Evolutionary conservation across 2,329 filamentous ascomycete genomes (phyloP).

Genomic region (Trichothecium sympodiale): DNA sequence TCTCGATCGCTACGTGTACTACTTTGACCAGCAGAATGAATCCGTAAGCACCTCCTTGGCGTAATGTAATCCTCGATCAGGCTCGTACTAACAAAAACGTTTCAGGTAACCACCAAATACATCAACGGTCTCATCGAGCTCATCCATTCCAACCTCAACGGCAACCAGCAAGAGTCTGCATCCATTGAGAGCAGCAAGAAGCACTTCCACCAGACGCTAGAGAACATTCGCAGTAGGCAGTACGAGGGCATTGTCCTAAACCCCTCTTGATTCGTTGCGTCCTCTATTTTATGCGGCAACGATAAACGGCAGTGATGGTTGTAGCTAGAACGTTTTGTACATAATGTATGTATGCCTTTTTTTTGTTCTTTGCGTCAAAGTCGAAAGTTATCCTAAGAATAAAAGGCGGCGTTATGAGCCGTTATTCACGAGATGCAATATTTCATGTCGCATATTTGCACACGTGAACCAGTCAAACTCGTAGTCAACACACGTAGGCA

Average conservation of each 20-base stretch:
- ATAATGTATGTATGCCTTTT: too few species aligned
- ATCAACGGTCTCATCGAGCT: slow-evolving; percentile 96
- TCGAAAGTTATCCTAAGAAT: background rate
- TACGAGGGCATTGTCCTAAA: slow-evolving; percentile 84
- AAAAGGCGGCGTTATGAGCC: too few species aligned
- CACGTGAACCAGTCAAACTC: too few species aligned
- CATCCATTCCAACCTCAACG: slow-evolving; percentile 90
- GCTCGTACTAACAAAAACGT: slow-evolving; percentile 10
- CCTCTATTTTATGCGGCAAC: background rate
- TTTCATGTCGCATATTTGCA: too few species aligned
- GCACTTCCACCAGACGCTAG: slow-evolving; percentile 89
- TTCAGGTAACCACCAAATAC: slow-evolving; percentile 82
- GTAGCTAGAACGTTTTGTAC: too few species aligned
- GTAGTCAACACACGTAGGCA: too few species aligned
- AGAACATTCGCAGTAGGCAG: slow-evolving; percentile 83
- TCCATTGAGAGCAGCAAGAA: slow-evolving; percentile 81
- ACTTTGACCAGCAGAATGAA: slow-evolving; percentile 98
- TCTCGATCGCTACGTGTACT: slow-evolving; percentile 95
- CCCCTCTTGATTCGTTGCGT: slow-evolving; percentile 23
- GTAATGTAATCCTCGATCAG: too few species aligned
- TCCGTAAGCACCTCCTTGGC: slow-evolving; percentile 50
- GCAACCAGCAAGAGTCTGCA: slow-evolving; percentile 69
- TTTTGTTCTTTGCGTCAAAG: too few species aligned
- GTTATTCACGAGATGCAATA: too few species aligned
- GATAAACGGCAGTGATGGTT: too few species aligned